Evolutionary conservation across 2,329 filamentous ascomycete species (phyloP).

Genomic region (Fusarium subglutinans): DNA sequence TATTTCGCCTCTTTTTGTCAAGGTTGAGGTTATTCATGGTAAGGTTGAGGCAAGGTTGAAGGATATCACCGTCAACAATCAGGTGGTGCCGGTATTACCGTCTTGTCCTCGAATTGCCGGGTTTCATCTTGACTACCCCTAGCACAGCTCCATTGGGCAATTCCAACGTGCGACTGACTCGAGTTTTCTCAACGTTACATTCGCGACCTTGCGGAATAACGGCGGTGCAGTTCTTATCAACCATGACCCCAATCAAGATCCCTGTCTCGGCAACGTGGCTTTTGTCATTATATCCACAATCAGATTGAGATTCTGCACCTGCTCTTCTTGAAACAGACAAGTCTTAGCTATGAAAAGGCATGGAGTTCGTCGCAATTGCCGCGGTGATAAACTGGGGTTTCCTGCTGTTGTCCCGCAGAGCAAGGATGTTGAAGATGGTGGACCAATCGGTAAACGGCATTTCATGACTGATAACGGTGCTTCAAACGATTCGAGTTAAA

Average conservation of each 20-base stretch:
- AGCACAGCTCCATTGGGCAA: not conserved
- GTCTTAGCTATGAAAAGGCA: not conserved
- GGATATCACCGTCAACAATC: not conserved
- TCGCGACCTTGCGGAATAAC: not conserved
- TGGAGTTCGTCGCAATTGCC: not conserved
- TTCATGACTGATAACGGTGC: not conserved
- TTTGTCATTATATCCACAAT: not conserved
- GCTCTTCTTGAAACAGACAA: not conserved
- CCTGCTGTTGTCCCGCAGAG: too few species aligned
- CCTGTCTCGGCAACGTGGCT: not conserved
- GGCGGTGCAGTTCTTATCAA: not conserved
- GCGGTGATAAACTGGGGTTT: not conserved
- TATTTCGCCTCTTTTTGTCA: too few species aligned
- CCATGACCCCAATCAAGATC: not conserved
- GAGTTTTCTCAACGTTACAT: not conserved
- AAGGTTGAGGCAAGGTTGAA: not conserved
- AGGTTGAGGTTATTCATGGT: not conserved
- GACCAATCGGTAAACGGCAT: not conserved
- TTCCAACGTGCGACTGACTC: not conserved
- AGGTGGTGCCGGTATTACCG: not conserved
- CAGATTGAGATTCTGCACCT: not conserved
- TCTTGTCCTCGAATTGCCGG: not conserved
- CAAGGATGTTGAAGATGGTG: not conserved
- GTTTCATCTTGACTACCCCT: not conserved
- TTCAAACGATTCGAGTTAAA: not conserved